A percentile compares a stretch with the other conserved stretches of the same genome.
These are phyloP conservation scores for Umbelopsis vinacea DNA, from an alignment of 192 early-diverging fungal species.

Conservation along the genomic window DNA sequence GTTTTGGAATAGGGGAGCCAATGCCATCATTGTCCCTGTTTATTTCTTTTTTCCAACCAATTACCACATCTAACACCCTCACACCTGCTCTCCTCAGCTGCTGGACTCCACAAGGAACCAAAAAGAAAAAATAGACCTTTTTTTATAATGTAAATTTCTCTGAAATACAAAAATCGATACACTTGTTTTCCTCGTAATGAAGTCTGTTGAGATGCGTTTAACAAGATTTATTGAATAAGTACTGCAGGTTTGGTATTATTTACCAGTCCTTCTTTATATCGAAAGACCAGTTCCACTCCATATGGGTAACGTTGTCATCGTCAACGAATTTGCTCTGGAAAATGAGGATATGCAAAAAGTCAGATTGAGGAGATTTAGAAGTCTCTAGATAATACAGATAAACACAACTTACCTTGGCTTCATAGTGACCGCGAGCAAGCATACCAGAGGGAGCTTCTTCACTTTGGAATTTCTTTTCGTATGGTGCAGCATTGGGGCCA, in stretches of 20 bases:
- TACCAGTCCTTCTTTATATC: slow-evolving; percentile 52
- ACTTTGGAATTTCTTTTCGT: slow-evolving; percentile 86
- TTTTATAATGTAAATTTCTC: slow-evolving; percentile 26
- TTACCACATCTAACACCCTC: neutral
- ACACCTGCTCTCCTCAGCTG: neutral
- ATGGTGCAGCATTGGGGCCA: slow-evolving; percentile 76
- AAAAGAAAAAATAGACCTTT: slow-evolving; percentile 17
- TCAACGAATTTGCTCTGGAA: slow-evolving; percentile 87
- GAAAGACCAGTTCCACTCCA: slow-evolving; percentile 77
- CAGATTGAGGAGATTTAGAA: too few species aligned
- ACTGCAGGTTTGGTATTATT: slow-evolving; percentile 18
- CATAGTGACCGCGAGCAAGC: slow-evolving; percentile 91
- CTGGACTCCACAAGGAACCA: neutral
- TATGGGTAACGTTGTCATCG: slow-evolving; percentile 83
- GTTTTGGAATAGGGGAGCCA: slow-evolving; percentile 81
- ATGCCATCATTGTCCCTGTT: neutral
- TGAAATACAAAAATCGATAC: slow-evolving; percentile 21
- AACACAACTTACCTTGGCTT: slow-evolving; percentile 61
- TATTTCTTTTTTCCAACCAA: slow-evolving; percentile 2
- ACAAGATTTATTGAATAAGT: slow-evolving; percentile 18
- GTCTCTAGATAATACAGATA: too few species aligned
- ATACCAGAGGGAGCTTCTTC: slow-evolving; percentile 93
- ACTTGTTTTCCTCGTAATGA: slow-evolving; percentile 9
- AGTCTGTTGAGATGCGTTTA: neutral
- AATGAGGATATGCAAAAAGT: neutral